Evolutionary conservation across 352 stramenopile species (phyloP).

Genomic region (Pelagophyceae sp.): DNA sequence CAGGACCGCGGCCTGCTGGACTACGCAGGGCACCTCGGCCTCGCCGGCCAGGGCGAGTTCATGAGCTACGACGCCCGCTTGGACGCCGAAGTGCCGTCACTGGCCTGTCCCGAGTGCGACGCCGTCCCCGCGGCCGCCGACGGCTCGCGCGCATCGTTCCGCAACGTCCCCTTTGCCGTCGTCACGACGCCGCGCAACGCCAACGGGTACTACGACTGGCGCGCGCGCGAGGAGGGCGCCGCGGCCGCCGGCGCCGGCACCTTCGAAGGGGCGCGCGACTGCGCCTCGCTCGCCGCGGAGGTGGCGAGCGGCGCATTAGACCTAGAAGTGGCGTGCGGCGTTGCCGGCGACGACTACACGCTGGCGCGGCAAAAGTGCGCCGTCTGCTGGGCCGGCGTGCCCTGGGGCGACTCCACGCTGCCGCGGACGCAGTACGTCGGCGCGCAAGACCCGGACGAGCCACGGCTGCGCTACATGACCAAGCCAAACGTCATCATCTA

Average conservation of each 20-base stretch:
- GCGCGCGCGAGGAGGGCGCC: no score
- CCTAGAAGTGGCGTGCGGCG: neutral
- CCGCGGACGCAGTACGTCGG: no score
- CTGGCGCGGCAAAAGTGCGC: neutral
- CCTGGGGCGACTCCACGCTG: no score
- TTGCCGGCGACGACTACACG: neutral
- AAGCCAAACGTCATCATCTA: slow-evolving; percentile 1
- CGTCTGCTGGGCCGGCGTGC: neutral
- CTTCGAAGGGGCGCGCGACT: neutral
- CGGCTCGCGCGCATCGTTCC: neutral
- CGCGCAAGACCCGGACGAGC: slow-evolving; percentile 3
- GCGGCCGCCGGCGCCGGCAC: no score
- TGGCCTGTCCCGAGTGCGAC: slow-evolving; percentile 9
- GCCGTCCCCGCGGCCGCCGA: no score
- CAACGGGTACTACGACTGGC: neutral
- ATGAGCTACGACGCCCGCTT: no score
- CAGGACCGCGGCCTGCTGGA: neutral
- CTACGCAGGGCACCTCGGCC: neutral
- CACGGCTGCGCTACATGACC: neutral
- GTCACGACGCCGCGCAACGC: neutral
- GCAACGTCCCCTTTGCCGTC: neutral
- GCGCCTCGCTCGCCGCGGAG: neutral
- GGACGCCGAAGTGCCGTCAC: slow-evolving; percentile 7
- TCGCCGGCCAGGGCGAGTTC: no score
- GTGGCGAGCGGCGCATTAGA: neutral